A percentile compares a stretch with the other conserved stretches of the same genome.
These are phyloP conservation scores for Uromyces viciae-fabae DNA, from an alignment of 1,284 basidiomycete species.

Conservation along the genomic window DNA sequence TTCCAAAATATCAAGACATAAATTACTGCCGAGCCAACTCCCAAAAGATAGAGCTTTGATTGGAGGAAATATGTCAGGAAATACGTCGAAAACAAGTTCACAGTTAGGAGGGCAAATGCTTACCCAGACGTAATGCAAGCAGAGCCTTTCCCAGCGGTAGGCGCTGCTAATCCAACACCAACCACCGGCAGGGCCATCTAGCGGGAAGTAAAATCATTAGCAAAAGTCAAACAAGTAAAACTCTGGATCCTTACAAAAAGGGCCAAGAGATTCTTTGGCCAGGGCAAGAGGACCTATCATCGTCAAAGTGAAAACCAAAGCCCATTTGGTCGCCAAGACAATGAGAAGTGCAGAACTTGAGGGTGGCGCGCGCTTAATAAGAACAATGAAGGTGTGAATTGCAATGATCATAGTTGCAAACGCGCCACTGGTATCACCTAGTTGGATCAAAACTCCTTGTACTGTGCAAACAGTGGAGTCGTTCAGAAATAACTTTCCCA, in stretches of 20 bases:
- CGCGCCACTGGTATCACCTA: slow-evolving; percentile 37
- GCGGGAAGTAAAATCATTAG: background rate
- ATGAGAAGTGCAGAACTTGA: slow-evolving; percentile 18
- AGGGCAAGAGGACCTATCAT: slow-evolving; percentile 31
- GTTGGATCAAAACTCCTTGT: slow-evolving; percentile 42
- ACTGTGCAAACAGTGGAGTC: slow-evolving; percentile 23
- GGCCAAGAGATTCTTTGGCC: slow-evolving; percentile 15
- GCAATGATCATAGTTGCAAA: slow-evolving; percentile 35
- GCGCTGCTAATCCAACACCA: slow-evolving; percentile 42
- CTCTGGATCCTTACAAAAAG: slow-evolving; percentile 32
- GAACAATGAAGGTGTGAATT: slow-evolving; percentile 41
- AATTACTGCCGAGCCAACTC: slow-evolving; percentile 17
- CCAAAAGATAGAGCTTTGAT: slow-evolving; percentile 24
- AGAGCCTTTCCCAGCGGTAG: slow-evolving; percentile 23
- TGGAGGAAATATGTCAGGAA: background rate
- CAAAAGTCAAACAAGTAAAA: background rate
- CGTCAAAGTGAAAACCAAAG: slow-evolving; percentile 12
- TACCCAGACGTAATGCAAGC: slow-evolving; percentile 43
- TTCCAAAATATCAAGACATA: slow-evolving; percentile 29
- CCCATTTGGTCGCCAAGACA: slow-evolving; percentile 30
- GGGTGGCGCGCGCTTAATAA: slow-evolving; percentile 27
- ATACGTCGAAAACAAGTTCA: background rate
- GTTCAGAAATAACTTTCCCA: background rate
- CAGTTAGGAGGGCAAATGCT: background rate
- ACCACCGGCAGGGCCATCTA: slow-evolving; percentile 41